Evolutionary conservation across 116 monocot genomes (phyloP), one percentile per base, ranked within the genome.

Genomic region (Dioscorea cayenensis): DNA sequence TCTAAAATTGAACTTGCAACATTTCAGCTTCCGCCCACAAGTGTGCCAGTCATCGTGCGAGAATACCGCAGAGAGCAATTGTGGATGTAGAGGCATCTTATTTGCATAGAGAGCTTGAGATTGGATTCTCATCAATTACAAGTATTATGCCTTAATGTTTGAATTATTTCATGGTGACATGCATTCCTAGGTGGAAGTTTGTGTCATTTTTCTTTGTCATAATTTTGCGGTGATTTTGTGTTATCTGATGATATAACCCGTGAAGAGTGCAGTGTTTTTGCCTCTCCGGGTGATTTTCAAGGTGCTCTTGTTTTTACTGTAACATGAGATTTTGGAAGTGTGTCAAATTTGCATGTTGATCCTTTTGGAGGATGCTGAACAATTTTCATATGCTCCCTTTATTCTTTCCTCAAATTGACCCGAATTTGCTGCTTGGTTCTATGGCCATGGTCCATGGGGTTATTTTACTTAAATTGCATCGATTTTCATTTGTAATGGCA

Each of bases 11-110:
- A 27, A 37, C 55, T 71, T 62, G 65, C 18, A 60, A 22, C 64
- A 14, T 72, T 83, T 79, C 83, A 96, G 96, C 80, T 96, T 4
- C 96, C 96, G 14, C 92, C 92, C 8, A 92, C 90, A n/a, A 96
- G 96, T 74, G 88, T 96, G 23, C 96, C 96, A 17, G 96, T 96
- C 62, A 92, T 96, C 55, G 84, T 96, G 58, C 81, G 92, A 27
- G 90, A 96, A 72, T 92, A 92, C 72, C 79, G 96, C 55, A 85
- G 87, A 79, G 96, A 96, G 19, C 87, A 90, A 14, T 67, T 92
- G 23, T 92, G 87, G 88, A 86, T 92, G 62, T 96, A 81, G 72
- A 67, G 58, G 36, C 19, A 9, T 20, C 35, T 25, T 67, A 49
- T 43, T 73, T 25, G 27, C 28, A 25, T 19, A 51, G 68, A 25